Base-by-base conservation (phyloP, 495 filamentous ascomycete species). In the Lindgomyces ingoldianus region DNA sequence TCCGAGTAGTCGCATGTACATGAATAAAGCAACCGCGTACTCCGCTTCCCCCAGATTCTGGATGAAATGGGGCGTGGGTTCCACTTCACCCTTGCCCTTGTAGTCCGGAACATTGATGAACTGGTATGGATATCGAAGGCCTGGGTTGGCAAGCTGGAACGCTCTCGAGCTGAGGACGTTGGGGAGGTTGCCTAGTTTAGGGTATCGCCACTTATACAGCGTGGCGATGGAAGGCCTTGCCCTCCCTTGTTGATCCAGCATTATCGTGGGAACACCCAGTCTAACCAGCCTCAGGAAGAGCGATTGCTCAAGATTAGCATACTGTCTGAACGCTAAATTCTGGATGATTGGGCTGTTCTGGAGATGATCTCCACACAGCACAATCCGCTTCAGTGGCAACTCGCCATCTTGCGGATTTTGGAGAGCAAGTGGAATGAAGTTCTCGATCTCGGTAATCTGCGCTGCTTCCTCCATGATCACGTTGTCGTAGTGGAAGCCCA, bases 401-500 rank as follows among this genome's bases (percentile, higher is more conserved):
- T 90, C 80, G 36, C 89, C 89, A 59, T 85, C 77, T 72, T 87
- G 86, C 19, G 88, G 84, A 44, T 90, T 90, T 73, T 99, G 94
- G 70, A 99, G 81, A 36, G 91, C 90, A 8, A 95, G 77, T 19
- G 94, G 94, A 55, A 98, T 92, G 76, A 99, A 97, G 70, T 90
- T 96, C 72, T 98, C 95, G 45, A 97, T 89, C 73, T 99, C 94
- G 10, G 95, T 98, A 72, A 98, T 95, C 69, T 99, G 94, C 21
- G 94, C 94, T 1, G 94, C 92, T 79, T 99, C 94, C 82, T 99
- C 94, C 93, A 99, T 96, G 52, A 99, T 81, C 14, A 99, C 89
- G 67, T 96, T 98, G 76, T 98, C 93, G 68, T 98, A 99, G 66
- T 91, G 89, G 80, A 99, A 98, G 4, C 94, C 95, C 46, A 97